Base-by-base conservation (phyloP, 495 filamentous ascomycete species). In the Xanthoparmelia taractica region DNA sequence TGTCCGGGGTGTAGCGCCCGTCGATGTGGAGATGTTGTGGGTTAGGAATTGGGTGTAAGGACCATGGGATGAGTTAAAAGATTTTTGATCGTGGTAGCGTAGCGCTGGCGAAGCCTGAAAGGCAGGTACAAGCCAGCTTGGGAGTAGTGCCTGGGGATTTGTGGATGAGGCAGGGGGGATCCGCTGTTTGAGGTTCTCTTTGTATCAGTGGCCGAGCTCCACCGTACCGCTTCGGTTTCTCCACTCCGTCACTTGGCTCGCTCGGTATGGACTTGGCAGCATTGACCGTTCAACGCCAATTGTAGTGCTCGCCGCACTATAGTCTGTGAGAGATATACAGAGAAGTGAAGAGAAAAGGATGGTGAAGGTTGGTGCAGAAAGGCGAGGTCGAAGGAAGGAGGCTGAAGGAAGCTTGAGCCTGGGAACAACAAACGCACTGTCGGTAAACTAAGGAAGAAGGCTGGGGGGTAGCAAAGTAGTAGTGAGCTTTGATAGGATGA, bases 401-500 rank as follows among this genome's bases (percentile, higher is more conserved):
- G 50, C 50, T 54, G 38, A 58, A 58, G n/a, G n/a, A n/a, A 40
- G 34, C 10, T 58, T 25, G 56, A 58, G 34, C 33, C 56, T 25
- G 38, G 56, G 56, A 41, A 58, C 27, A 58, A 58, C 56, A 58
- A 58, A 37, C 33, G 56, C 56, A 25, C 17, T 17, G 50, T 54
- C 50, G 50, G 50, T 33, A 54, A 6, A 25, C 50, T 31, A 33
- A 54, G 50, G 29, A 17, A 23, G 17, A 20, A 18, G 27, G 50
- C 50, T 33, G 20, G 25, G 50, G n/a, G n/a, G n/a, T n/a, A n/a
- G n/a, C n/a, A n/a, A n/a, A n/a, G n/a, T n/a, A n/a, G 48, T 52
- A 52, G 48, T 27, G 48, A 52, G 48, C 48, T 33, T 54, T 54
- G 29, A 54, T 54, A 54, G 50, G 50, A 33, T 20, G 50, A 23